These are phyloP conservation scores for Podila epigama DNA, from an alignment of 192 early-diverging fungal genomes.

Conservation along the genomic window DNA sequence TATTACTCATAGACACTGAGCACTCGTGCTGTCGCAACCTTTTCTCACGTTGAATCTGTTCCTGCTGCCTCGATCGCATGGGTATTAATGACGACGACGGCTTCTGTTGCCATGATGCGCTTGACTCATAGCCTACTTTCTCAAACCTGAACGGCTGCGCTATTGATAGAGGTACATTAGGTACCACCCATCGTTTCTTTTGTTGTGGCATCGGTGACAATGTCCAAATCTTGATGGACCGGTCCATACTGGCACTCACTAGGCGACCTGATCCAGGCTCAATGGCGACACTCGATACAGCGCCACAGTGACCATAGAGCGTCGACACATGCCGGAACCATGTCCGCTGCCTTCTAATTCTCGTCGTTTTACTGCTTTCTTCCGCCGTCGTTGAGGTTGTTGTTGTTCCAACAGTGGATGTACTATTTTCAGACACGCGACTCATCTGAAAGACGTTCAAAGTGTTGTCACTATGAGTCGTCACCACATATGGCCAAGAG, in stretches of 20 bases:
- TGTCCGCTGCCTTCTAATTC: neutral
- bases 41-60: slow-evolving; percentile 1
- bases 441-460: slow-evolving; percentile 43
- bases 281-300: slow-evolving; percentile 39
- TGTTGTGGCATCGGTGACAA: neutral
- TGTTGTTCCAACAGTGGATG: too few species aligned
- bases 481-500: slow-evolving; percentile 41
- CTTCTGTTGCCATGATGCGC: neutral
- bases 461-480: slow-evolving; percentile 38
- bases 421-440: neutral
- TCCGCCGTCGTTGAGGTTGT: neutral
- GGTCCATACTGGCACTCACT: slow-evolving; percentile 44
- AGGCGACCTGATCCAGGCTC: slow-evolving; percentile 27
- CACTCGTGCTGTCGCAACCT: slow-evolving; percentile 24
- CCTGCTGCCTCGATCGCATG: neutral
- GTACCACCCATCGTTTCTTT: too few species aligned
- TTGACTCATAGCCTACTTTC: too few species aligned
- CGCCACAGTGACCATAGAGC: slow-evolving; percentile 43
- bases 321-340: slow-evolving; percentile 31
- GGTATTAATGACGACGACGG: neutral
- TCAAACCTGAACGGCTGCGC: too few species aligned
- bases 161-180: too few species aligned
- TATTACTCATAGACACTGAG: slow-evolving; percentile 35
- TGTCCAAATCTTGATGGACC: slow-evolving; percentile 44
- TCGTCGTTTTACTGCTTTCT: neutral